phyloP scores from a whole-genome alignment of 2,329 filamentous ascomycete species.

The Penicillium sp. region DNA sequence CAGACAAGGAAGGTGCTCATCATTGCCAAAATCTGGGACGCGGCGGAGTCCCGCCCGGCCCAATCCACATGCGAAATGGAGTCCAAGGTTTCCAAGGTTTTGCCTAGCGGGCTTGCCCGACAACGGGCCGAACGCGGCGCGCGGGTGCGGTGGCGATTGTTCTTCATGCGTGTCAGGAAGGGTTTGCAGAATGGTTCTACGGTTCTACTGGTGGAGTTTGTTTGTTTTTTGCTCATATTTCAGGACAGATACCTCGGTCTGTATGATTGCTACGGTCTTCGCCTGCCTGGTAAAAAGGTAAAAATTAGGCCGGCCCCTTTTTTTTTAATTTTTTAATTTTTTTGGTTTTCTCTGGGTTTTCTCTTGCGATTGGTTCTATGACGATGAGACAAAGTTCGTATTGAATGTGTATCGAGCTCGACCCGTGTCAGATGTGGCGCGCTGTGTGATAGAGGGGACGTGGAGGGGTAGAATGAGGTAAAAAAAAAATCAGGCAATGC shows the following conservation, averaged over 20 bases:
- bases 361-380: neutral
- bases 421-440: neutral
- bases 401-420: neutral
- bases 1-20: constrained; percentile 20
- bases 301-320: neutral
- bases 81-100: constrained; percentile 17
- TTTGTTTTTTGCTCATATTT: neutral
- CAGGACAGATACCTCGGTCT: neutral
- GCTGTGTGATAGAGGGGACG: neutral
- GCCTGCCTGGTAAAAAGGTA: neutral
- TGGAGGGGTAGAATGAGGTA: neutral
- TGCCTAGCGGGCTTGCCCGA: constrained; percentile 28
- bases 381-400: neutral
- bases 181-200: neutral
- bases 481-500: constrained; percentile 1
- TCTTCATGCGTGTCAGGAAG: neutral
- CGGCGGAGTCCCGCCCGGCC: constrained; percentile 17
- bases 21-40: constrained; percentile 6
- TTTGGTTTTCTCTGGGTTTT: neutral
- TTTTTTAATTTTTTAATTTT: no score
- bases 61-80: neutral
- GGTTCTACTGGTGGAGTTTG: neutral
- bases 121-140: constrained; percentile 26
- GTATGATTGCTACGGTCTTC: neutral
- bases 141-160: constrained; percentile 18